Base-by-base conservation (phyloP, 2,329 filamentous ascomycete genomes). In the Trichoderma arundinaceum region DNA sequence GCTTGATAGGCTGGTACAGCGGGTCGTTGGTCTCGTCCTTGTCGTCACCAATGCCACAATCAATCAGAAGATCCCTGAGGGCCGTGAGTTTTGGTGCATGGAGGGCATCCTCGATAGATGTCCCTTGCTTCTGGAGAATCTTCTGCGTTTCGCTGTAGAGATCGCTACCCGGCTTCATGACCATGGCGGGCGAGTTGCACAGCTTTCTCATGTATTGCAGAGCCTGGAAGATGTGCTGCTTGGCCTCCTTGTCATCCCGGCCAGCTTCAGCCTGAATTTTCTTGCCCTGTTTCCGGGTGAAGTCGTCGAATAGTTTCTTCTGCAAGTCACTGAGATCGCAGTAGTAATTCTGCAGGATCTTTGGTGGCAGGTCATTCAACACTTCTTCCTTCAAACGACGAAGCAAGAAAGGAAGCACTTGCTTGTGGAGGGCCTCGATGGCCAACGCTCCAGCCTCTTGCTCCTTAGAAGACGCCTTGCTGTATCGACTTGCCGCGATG, bases 321-420 rank as follows among this genome's bases (percentile, higher is more conserved):
- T 99, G 95, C 59, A 99, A 82, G 65, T 99, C 95, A 73, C 92
- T 97, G 17, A 97, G 88, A 74, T 99, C 95, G 77, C 95, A 99
- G 80, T 99, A 99, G 81, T 99, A 99, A 78, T 99, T 99, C 76
- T 99, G 95, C 59, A 99, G 82, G 73, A 99, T 99, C 87, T 99
- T 99, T 7, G 95, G 95, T 2, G 95, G 95, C 8, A 99, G 83
- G 73, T 99, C 95, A 71, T 99, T 92, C 67, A 99, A 83, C 17
- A 99, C 95, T 77, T 99, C 95, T 79, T 99, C 95, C 80, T 99
- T 99, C 71, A 99, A 85, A 72, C 95, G 94, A 67, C 95, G 92
- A 44, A 99, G 86, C 68, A 99, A 83, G 88, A 99, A 99, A 1
- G 95, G 95, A 39, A 99, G 82, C 1, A 99, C 96, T 75, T 99